A percentile compares a stretch with the other conserved stretches of the same genome.
Evolutionary conservation across 2,329 filamentous ascomycete genomes (phyloP).

Genomic region (Penicillium verrucosum): DNA sequence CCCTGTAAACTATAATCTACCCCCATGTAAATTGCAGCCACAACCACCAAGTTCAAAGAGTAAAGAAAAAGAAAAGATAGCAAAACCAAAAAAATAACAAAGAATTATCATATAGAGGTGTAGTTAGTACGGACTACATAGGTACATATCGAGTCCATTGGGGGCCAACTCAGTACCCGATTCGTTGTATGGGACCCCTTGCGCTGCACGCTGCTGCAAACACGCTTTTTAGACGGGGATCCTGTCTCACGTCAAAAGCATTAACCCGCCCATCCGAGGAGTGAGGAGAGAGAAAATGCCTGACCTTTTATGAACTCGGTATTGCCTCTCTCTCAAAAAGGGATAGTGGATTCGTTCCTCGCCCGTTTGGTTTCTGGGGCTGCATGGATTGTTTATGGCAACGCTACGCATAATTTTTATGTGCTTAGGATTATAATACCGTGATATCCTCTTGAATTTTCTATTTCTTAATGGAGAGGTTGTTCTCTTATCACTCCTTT

Average conservation of each 20-base stretch:
- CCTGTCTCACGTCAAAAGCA: constrained; percentile 15
- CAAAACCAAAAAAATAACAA: background rate
- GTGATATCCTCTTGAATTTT: background rate
- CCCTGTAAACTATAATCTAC: background rate
- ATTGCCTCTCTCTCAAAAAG: constrained; percentile 12
- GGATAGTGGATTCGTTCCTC: constrained; percentile 17
- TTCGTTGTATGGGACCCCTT: constrained; percentile 19
- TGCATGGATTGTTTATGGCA: constrained; percentile 11
- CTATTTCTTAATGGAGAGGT: background rate
- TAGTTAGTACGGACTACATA: background rate
- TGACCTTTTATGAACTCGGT: constrained; percentile 9
- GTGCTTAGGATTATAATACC: constrained; percentile 8
- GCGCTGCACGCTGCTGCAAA: constrained; percentile 15
- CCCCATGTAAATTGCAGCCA: background rate
- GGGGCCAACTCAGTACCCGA: background rate
- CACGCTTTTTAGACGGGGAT: constrained; percentile 10
- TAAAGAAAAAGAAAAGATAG: background rate
- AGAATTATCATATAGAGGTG: background rate
- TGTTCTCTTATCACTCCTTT: constrained; percentile 7
- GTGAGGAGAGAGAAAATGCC: constrained; percentile 18
- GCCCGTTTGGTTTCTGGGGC: constrained; percentile 12
- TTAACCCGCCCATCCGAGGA: constrained; percentile 18
- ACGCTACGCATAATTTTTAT: background rate
- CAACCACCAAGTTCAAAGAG: background rate
- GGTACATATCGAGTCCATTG: background rate